A percentile compares a stretch with the other conserved stretches of the same genome.
Evolutionary conservation across 257 asterid species (phyloP).

Genomic region (Solanum stenotomum): DNA sequence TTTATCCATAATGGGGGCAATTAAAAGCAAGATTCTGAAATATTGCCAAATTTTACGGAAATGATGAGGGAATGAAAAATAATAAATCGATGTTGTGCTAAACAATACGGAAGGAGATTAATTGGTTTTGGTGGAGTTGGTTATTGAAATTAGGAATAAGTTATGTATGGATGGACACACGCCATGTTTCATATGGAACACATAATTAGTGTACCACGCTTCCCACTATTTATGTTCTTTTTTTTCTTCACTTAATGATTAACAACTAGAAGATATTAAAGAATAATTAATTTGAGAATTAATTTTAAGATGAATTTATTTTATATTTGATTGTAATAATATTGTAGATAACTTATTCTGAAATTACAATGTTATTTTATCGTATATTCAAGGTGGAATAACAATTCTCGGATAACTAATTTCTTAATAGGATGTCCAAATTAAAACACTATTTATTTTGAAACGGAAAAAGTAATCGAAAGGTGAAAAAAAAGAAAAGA

Average conservation of each 20-base stretch:
- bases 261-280: not conserved
- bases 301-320: too few relatives aligned
- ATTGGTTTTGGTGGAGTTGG: not conserved
- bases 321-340: not conserved
- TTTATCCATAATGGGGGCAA: not conserved
- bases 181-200: not conserved
- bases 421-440: not conserved
- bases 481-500: too few relatives aligned
- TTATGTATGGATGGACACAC: not conserved
- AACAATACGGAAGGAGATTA: not conserved
- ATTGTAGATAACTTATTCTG: too few relatives aligned
- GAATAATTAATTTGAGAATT: too few relatives aligned
- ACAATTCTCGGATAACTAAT: too few relatives aligned
- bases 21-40: not conserved
- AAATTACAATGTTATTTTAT: too few relatives aligned
- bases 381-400: too few relatives aligned
- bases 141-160: not conserved
- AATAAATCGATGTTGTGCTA: not conserved
- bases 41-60: not conserved
- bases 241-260: not conserved
- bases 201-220: not conserved
- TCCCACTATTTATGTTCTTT: not conserved
- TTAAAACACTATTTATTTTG: not conserved
- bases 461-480: accelerated
- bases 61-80: not conserved